Evolutionary conservation across 176 grass and related monocot species (phyloP).

Genomic region (Tillandsia fasciculata): DNA sequence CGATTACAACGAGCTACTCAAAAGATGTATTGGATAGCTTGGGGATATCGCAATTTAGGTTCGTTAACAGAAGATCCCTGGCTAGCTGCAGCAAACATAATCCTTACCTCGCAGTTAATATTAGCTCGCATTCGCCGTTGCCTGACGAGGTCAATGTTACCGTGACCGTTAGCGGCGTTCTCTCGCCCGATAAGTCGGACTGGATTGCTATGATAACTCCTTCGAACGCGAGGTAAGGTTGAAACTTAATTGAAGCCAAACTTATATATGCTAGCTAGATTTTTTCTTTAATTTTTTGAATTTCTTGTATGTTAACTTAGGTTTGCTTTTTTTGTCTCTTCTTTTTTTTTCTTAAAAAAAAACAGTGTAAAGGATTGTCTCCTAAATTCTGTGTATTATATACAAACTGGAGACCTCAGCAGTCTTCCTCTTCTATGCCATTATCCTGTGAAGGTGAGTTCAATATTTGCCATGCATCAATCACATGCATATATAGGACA

Average conservation of each 20-base stretch:
- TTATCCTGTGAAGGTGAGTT: conserved; percentile 78
- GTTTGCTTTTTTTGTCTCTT: background rate
- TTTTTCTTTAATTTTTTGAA: background rate
- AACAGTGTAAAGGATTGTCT: conserved; percentile 49
- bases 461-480: background rate
- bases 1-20: background rate
- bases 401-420: conserved; percentile 57
- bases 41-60: conserved; percentile 66
- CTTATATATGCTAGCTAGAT: background rate
- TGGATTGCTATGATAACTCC: conserved; percentile 91
- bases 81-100: conserved; percentile 25
- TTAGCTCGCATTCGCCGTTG: conserved; percentile 22
- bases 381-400: conserved; percentile 31
- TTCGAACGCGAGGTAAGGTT: conserved; percentile 49
- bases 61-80: conserved; percentile 56
- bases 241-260: background rate
- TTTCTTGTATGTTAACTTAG: conserved; percentile 11
- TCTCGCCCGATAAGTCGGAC: conserved; percentile 27
- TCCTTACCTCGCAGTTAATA: conserved; percentile 40
- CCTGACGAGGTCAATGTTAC: conserved; percentile 48
- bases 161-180: conserved; percentile 50
- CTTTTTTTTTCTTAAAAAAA: background rate
- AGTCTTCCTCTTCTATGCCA: conserved; percentile 70
- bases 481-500: too few relatives aligned
- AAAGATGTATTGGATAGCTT: background rate